Evolutionary conservation across 805 yeast species (phyloP), one percentile per base, ranked within the genome.

Genomic region (Starmerella stellata): DNA sequence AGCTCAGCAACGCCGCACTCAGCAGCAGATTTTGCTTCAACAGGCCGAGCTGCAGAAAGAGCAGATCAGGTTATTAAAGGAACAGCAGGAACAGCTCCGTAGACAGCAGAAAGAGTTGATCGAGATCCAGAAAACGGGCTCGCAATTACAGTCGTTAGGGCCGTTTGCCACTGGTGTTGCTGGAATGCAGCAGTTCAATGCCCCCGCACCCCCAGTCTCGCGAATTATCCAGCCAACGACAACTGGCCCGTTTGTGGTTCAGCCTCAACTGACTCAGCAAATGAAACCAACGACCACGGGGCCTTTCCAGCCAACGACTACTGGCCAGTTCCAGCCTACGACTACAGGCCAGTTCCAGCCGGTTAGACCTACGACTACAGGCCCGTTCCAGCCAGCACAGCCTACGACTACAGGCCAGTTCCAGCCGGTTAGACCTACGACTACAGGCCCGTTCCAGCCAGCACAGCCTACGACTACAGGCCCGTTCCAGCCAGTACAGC

Each of bases 91-190:
- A 8, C 52, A 43, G 35, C 46, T 50, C 18, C 48, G 46, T 34
- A 40, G 40, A 15, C 53, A 48, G 38, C 53, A 50, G 39, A 41
- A 39, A n/a, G 54, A 51, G 38, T 44, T 48, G 7, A 21, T 47
- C 13, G 41, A 43, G 62, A 33, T 64, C 59, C 45, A 45, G 53
- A 36, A 50, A 40, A 42, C 54, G 40, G 55, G 57, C 21, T 38
- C 47, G 20, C 43, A 44, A 18, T 38, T 45, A 28, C 44, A 41
- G 30, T 51, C 53, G 20, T 37, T 57, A 29, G 60, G 61, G 11
- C 59, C 64, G 31, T 61, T 62, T 40, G 60, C 61, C 1, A 61
- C 66, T 7, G 60, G 63, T 3, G 56, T 55, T 24, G 58, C 61
- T 3, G 57, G 44, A 38, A 61, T 57, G 38, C 56, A 62, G 20